A percentile compares a stretch with the other conserved stretches of the same genome.
These are phyloP conservation scores for Hymenoscyphus fraxineus DNA, from an alignment of 2,329 filamentous ascomycete genomes.

Conservation along the genomic window DNA sequence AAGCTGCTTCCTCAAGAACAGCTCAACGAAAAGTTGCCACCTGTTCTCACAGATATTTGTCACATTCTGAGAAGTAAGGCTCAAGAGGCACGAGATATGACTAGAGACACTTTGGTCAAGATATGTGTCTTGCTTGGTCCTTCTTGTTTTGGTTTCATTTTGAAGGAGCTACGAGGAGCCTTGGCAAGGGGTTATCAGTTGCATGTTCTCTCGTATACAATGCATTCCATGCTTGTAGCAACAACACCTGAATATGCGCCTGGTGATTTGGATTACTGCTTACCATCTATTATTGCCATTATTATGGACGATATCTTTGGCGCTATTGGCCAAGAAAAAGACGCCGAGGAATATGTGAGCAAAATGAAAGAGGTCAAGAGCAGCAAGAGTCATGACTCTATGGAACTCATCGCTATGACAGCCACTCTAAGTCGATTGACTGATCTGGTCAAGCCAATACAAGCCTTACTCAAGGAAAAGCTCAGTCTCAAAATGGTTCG, in stretches of 20 bases:
- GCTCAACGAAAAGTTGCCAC: slow-evolving; percentile 70
- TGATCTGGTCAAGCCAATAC: slow-evolving; percentile 73
- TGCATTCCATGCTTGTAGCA: slow-evolving; percentile 83
- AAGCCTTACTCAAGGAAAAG: slow-evolving; percentile 75
- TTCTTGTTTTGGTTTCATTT: slow-evolving; percentile 82
- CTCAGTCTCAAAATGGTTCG: slow-evolving; percentile 77
- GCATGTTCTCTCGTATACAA: slow-evolving; percentile 90
- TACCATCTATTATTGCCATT: slow-evolving; percentile 71
- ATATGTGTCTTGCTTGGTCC: slow-evolving; percentile 79
- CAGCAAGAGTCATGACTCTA: slow-evolving; percentile 96
- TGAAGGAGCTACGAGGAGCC: slow-evolving; percentile 82
- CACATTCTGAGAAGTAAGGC: slow-evolving; percentile 88
- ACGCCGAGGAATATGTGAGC: slow-evolving; percentile 90
- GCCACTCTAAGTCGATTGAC: slow-evolving; percentile 72
- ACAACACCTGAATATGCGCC: slow-evolving; percentile 69
- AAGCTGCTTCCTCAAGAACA: slow-evolving; percentile 71
- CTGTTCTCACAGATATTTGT: slow-evolving; percentile 85
- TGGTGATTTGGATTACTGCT: slow-evolving; percentile 86
- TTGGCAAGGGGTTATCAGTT: slow-evolving; percentile 85
- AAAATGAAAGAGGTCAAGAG: slow-evolving; percentile 98
- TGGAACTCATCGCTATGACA: slow-evolving; percentile 85
- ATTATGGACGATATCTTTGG: slow-evolving; percentile 99
- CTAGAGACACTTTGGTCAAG: slow-evolving; percentile 80
- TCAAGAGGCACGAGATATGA: slow-evolving; percentile 85
- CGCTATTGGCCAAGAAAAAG: slow-evolving; percentile 87